Base-by-base conservation (phyloP, 2,329 filamentous ascomycete genomes). In the Phialophora verrucosa region DNA sequence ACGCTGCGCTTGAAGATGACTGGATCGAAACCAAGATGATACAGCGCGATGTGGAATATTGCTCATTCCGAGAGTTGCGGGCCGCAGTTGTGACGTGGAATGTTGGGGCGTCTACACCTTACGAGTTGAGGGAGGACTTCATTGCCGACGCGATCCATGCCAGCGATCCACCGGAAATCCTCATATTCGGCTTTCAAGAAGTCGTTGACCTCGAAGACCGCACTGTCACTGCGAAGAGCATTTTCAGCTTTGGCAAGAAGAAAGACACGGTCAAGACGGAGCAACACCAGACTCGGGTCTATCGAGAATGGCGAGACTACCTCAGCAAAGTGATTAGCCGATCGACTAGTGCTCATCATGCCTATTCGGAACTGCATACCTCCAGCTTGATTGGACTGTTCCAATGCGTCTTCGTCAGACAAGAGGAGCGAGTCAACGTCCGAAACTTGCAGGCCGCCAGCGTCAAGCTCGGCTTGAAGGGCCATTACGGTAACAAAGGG, bases 181-280 rank as follows among this genome's bases (percentile, higher is more conserved):
- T 98, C 2, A 87, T 98, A 0, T 99, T 99, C 82, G 94, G 93
- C 1, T 99, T 99, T 77, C 95, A 99, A 78, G 95, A 99, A 78
- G 84, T 99, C n/a, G 95, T 99, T 3, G 95, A 99, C 75, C 83
- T 99, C 7, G 95, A 99, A 77, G 92, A 99, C 80, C 98, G 98
- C 81, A 96, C 93, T 72, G 91, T 96, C 59, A 98, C 94, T 25
- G 95, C 95, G n/a, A 97, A 95, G 80, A 92, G 91, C 63, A 88
- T 98, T 72, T 90, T 98, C 76, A 95, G 88, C 74, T 85, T 86
- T 67, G 84, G 82, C 72, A 86, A 93, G 75, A 96, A 97, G 76
- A 91, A 92, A 74, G 88, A 91, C 59, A 80, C 82, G 32, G 88
- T 90, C 11, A 88, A 90, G 1, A 90, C 92, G 59, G 89, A 91